Evolutionary conservation across 208 protist genomes (phyloP).

Genomic region (Trypanosoma mega): DNA sequence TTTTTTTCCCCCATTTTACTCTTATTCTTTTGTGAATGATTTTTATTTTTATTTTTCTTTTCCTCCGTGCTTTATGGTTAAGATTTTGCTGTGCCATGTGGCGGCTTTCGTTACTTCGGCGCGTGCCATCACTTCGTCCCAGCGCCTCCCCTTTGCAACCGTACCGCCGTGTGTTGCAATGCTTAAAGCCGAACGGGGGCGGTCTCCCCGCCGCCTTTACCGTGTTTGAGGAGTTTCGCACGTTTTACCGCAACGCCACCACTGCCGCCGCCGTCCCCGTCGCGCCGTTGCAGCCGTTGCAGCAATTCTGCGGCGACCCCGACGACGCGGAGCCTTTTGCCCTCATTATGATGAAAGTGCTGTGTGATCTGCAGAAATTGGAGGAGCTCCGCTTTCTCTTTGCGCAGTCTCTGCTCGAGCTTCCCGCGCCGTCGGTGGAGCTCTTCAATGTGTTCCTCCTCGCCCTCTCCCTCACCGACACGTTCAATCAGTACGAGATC

Average conservation of each 20-base stretch:
- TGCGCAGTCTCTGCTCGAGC: constrained; percentile 75
- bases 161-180: constrained; percentile 55
- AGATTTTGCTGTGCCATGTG: constrained; percentile 13
- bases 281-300: constrained; percentile 41
- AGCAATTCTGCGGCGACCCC: constrained; percentile 58
- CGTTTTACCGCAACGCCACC: constrained; percentile 41
- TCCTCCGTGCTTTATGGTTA: not conserved
- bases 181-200: constrained; percentile 49
- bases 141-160: constrained; percentile 18
- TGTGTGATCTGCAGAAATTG: constrained; percentile 79
- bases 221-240: constrained; percentile 77
- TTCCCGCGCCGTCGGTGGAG: constrained; percentile 57
- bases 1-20: not conserved
- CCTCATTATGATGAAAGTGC: constrained; percentile 79
- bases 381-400: constrained; percentile 91
- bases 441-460: constrained; percentile 88
- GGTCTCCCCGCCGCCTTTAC: constrained; percentile 62
- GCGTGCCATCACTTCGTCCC: constrained; percentile 3
- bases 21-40: not conserved
- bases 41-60: constrained; percentile 5
- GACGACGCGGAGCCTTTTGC: constrained; percentile 74
- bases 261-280: not conserved
- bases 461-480: constrained; percentile 83
- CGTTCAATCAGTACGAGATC: constrained; percentile 85
- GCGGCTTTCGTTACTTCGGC: constrained; percentile 17